Base-by-base conservation (phyloP, 2,329 filamentous ascomycete species). In the Cladorrhinum sp. region DNA sequence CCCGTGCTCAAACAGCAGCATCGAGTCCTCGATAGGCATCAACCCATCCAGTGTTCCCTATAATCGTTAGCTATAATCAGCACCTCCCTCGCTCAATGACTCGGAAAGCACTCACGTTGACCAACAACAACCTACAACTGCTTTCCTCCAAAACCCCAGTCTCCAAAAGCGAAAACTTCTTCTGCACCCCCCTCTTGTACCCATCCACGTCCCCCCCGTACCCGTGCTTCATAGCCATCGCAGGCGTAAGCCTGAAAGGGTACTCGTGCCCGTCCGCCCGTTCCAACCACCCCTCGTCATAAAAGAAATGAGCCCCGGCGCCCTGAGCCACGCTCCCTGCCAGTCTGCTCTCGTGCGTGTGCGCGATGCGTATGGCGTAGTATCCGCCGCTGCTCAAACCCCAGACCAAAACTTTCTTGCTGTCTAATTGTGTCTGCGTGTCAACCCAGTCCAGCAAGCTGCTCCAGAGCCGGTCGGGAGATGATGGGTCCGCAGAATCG, bases 11-110 rank as follows among this genome's bases (percentile, higher is more conserved):
- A 87, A 83, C 58, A 89, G 74, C 56, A 89, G 73, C 74, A 86
- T 82, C 14, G 80, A 86, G 68, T 89, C 86, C 68, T 89, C 86
- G 60, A 89, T 86, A 0, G 86, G 86, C 78, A 88, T 87, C 50
- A 89, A 73, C 0, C 86, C 86, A 66, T 89, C 86, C 58, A 80
- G 76, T 2, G 81, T 83, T 8, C 86, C 86, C 79, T 87, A n/a
- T n/a, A 64, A 4, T 16, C 33, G 33, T 18, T 49, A 39, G 20
- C 9, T 18, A 23, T 9, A 33, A 33, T 42, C 14, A 42, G 36
- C n/a, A 42, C 14, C n/a, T 10, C 3, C 6, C 4, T 16, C 10
- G 12, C 14, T 42, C n/a, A 28, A 28, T 4, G 26, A 28, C 8
- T 14, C 42, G n/a, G 30, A 10, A 18, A 23, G 9, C 26, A 72